Base-by-base conservation (phyloP, 2,329 filamentous ascomycete species). In the Fonsecaea monophora region DNA sequence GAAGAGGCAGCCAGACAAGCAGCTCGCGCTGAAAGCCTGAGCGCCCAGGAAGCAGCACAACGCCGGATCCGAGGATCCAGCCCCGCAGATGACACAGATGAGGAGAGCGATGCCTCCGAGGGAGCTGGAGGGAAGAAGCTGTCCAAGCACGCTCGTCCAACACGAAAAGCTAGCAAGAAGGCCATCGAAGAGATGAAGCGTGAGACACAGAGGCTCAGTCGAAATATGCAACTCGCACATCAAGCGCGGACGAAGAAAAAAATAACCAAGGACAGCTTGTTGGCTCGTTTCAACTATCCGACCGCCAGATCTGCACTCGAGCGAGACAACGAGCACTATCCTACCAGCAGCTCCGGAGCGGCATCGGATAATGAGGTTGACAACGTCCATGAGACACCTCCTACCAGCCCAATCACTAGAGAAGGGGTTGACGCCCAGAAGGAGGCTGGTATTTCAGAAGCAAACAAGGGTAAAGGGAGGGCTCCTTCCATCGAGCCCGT, bases 121-220 rank as follows among this genome's bases (percentile, higher is more conserved):
- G 88, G 90, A 66, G 88, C 87, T 38, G 87, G 88, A 32, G 89
- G 85, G n/a, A 83, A 82, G 53, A 87, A 83, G 68, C 81, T 95
- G 53, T 91, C 90, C 0, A 69, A 66, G 50, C 63, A 69, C 37
- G 83, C 85, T 32, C 87, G 90, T 3, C 89, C 92, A 4, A 85
- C 87, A 9, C 87, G 95, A 12, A 96, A 95, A 76, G 94, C 95
- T 0, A 94, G 94, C 81, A 98, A 94, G 81, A 97, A 93, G 79
- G 95, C 95, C 0, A 77, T 97, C 50, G 92, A 97, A 76, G 94
- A 98, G 72, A 97, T 99, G 90, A 90, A 91, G 73, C 87, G 92
- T 65, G 95, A 99, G 79, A 97, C 94, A 0, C 95, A 99, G 80
- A 88, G 95, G 35, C 87, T 99, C 81, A 90, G 87, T 72, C 87